These are phyloP conservation scores for Hypoxylon fuscum DNA, from an alignment of 495 filamentous ascomycete genomes.

Conservation along the genomic window DNA sequence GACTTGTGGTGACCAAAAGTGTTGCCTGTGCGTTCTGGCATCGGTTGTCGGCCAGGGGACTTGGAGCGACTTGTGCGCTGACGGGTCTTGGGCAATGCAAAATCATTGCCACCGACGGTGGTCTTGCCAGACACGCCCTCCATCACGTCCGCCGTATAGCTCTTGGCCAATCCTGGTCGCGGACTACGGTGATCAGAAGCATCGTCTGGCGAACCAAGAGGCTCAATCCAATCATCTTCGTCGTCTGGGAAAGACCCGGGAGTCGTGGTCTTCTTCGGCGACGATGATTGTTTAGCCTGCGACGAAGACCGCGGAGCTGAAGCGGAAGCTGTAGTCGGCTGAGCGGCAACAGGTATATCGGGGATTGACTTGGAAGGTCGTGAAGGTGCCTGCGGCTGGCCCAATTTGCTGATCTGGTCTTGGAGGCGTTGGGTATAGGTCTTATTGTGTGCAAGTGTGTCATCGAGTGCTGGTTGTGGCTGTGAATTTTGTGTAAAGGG, in stretches of 20 bases:
- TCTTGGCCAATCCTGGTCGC: conserved; percentile 62
- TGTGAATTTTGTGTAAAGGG: conserved; percentile 47
- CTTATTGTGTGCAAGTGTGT: conserved; percentile 72
- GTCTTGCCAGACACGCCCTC: conserved; percentile 61
- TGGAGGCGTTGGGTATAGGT: conserved; percentile 90
- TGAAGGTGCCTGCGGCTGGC: conserved; percentile 74
- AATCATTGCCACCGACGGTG: conserved; percentile 51
- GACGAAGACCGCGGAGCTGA: conserved; percentile 64
- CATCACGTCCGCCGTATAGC: conserved; percentile 66
- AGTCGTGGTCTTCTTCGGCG: conserved; percentile 48
- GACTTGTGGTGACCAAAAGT: conserved; percentile 61
- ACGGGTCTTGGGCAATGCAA: conserved; percentile 50
- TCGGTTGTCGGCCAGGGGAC: conserved; percentile 53
- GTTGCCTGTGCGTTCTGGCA: conserved; percentile 44
- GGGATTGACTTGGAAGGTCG: conserved; percentile 77
- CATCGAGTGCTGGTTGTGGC: conserved; percentile 43
- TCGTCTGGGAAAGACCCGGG: conserved; percentile 68
- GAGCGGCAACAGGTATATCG: conserved; percentile 52
- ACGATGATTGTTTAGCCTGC: conserved; percentile 44
- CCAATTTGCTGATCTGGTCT: conserved; percentile 92
- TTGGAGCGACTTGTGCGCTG: conserved; percentile 39
- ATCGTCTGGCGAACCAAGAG: conserved; percentile 53
- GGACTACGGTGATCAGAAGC: conserved; percentile 50
- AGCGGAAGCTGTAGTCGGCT: conserved; percentile 37
- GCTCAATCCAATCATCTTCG: conserved; percentile 87